Conservation (phyloP, 2,329 filamentous ascomycete genomes). For the Coniochaeta sp. region DNA sequence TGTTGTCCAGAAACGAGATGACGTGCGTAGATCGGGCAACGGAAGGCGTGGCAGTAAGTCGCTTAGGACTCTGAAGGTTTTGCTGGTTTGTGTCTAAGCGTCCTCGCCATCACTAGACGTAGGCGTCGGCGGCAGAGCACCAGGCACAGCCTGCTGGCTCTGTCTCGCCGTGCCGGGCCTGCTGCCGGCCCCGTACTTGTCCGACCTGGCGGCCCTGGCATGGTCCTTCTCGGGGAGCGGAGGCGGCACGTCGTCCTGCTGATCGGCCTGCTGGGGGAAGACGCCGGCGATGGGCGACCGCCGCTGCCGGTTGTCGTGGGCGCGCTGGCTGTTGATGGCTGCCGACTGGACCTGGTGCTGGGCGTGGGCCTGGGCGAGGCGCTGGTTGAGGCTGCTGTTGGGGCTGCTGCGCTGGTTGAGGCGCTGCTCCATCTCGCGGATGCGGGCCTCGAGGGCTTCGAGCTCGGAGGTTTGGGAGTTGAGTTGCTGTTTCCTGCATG, state of each 20-base stretch:
- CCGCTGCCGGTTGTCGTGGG: conserved; percentile 18
- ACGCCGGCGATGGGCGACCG: conserved; percentile 19
- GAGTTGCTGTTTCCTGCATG: conserved; percentile 68
- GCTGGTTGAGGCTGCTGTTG: conserved; percentile 6
- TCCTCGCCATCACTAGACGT: conserved; percentile 55
- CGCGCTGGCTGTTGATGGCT: not conserved
- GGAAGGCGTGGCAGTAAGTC: not conserved
- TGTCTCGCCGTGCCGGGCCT: conserved; percentile 46
- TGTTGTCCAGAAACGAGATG: no score
- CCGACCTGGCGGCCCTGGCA: conserved; percentile 16
- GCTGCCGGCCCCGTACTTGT: conserved; percentile 31
- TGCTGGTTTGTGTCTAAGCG: not conserved
- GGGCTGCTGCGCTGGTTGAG: conserved; percentile 31
- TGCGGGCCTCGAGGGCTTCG: conserved; percentile 73
- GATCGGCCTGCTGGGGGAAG: conserved; percentile 12
- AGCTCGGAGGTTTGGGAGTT: conserved; percentile 70
- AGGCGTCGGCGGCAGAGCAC: conserved; percentile 53
- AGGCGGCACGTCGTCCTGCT: conserved; percentile 5
- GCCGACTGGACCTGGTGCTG: not conserved
- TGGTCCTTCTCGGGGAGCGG: conserved; percentile 20
- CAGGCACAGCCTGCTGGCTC: conserved; percentile 42
- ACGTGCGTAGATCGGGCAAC: no score
- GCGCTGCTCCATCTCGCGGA: conserved; percentile 78
- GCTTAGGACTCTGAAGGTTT: not conserved
- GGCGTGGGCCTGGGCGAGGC: conserved; percentile 15